A percentile compares a stretch with the other conserved stretches of the same genome.
phyloP scores from a whole-genome alignment of 2,329 filamentous ascomycete genomes.

The Plenodomus lindquistii region DNA sequence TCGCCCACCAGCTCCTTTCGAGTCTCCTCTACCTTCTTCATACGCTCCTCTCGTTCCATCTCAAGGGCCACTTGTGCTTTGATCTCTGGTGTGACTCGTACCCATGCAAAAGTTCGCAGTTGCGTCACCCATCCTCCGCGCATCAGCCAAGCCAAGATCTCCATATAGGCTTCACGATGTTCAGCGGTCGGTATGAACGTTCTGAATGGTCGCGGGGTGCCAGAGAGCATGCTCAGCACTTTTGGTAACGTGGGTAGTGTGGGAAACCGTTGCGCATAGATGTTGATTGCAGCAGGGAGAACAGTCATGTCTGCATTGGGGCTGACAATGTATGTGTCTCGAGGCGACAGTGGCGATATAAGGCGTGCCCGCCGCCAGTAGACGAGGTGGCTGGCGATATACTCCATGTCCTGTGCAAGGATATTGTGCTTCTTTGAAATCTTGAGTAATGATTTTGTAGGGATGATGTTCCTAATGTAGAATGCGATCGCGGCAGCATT shows the following conservation, averaged over 20 bases:
- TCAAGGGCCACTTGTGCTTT: constrained; percentile 77
- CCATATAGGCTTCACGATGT: constrained; percentile 84
- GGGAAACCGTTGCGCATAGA: constrained; percentile 80
- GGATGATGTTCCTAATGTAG: constrained; percentile 63
- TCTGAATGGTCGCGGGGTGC: constrained; percentile 80
- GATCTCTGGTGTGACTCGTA: constrained; percentile 81
- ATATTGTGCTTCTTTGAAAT: constrained; percentile 73
- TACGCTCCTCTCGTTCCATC: constrained; percentile 55
- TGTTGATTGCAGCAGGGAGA: constrained; percentile 68
- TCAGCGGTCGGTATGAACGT: constrained; percentile 83
- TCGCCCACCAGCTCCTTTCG: constrained; percentile 36
- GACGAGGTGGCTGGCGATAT: constrained; percentile 89
- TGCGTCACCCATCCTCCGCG: constrained; percentile 93
- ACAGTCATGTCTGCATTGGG: constrained; percentile 81
- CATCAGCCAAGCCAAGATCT: constrained; percentile 91
- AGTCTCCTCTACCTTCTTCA: constrained; percentile 37
- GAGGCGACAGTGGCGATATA: constrained; percentile 84
- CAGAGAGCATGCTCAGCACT: constrained; percentile 82
- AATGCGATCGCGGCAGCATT: constrained; percentile 78
- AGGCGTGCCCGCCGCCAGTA: constrained; percentile 94
- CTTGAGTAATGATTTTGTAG: constrained; percentile 71
- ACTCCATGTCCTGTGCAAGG: constrained; percentile 77
- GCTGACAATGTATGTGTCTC: constrained; percentile 89
- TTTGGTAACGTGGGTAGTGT: constrained; percentile 81
- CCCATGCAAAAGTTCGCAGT: constrained; percentile 86